These are phyloP conservation scores for Chaetomium cochliodes DNA, from an alignment of 495 filamentous ascomycete species.

Conservation along the genomic window DNA sequence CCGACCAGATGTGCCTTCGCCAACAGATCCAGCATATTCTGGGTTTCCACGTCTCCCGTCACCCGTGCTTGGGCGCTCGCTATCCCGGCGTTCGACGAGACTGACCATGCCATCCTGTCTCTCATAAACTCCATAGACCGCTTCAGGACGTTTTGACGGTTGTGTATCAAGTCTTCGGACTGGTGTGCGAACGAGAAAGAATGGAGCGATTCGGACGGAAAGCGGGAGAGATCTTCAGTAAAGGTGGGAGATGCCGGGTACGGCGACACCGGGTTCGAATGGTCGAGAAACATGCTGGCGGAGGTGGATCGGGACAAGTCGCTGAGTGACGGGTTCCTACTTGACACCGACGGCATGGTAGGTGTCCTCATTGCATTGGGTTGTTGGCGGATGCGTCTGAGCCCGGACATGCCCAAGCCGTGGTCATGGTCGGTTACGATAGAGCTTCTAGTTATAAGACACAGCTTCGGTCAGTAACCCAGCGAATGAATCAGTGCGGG, in stretches of 20 bases:
- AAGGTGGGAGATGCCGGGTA: conserved; percentile 69
- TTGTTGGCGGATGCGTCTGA: conserved; percentile 90
- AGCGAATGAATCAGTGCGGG: neutral
- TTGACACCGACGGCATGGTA: conserved; percentile 59
- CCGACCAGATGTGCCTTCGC: conserved; percentile 73
- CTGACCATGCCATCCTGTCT: conserved; percentile 81
- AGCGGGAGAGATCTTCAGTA: conserved; percentile 84
- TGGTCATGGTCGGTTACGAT: conserved; percentile 59
- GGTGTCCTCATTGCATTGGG: conserved; percentile 61
- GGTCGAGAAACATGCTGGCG: conserved; percentile 54
- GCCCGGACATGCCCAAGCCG: conserved; percentile 65
- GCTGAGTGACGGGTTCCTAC: conserved; percentile 61
- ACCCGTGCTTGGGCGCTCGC: conserved; percentile 78
- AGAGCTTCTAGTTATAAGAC: conserved; percentile 44
- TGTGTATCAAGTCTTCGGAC: conserved; percentile 87
- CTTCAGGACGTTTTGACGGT: conserved; percentile 88
- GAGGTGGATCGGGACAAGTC: conserved; percentile 61
- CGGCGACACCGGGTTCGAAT: conserved; percentile 49
- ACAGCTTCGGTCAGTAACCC: conserved; percentile 32
- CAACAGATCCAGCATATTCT: conserved; percentile 86
- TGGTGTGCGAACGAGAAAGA: conserved; percentile 98
- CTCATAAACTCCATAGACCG: conserved; percentile 96
- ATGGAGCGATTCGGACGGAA: conserved; percentile 93
- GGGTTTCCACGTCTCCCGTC: conserved; percentile 79
- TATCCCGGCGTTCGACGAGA: conserved; percentile 51